A percentile compares a stretch with the other conserved stretches of the same genome.
Evolutionary conservation across 352 stramenopile species (phyloP).

Genomic region (Globisporangium canariense): DNA sequence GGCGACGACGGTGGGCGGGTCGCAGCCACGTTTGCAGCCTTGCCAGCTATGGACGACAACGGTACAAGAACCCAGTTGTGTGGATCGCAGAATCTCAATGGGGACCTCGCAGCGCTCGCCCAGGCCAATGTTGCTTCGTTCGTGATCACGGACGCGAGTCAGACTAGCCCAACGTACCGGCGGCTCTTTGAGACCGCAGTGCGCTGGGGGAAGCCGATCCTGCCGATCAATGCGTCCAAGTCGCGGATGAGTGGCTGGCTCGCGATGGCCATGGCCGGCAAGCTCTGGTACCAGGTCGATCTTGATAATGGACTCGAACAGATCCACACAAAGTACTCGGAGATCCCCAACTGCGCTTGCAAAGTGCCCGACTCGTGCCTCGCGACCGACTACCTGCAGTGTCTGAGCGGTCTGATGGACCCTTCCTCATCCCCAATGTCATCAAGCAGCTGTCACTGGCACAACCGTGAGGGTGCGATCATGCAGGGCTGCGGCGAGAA

Average conservation of each 20-base stretch:
- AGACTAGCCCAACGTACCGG: conserved; percentile 5
- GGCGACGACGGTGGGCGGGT: conserved; percentile 1
- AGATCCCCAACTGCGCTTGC: conserved; percentile 39
- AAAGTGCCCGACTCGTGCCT: conserved; percentile 47
- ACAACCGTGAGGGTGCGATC: conserved; percentile 1
- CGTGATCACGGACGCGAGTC: conserved; percentile 37
- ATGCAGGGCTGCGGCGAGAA: conserved; percentile 2
- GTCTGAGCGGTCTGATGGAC: conserved; percentile 32
- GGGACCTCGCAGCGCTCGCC: conserved; percentile 22
- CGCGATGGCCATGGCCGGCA: conserved; percentile 40
- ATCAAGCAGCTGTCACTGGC: background rate
- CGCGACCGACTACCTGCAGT: conserved; percentile 42
- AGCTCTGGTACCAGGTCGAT: conserved; percentile 55
- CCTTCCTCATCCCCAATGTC: background rate
- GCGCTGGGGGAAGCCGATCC: conserved; percentile 30
- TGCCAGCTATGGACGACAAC: background rate
- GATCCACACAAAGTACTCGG: conserved; percentile 33
- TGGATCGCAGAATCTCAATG: conserved; percentile 15
- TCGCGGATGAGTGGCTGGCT: conserved; percentile 34
- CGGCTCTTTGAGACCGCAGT: conserved; percentile 36
- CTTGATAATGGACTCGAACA: conserved; percentile 23
- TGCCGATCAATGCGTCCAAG: conserved; percentile 41
- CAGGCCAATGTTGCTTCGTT: conserved; percentile 27
- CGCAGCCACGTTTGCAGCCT: background rate
- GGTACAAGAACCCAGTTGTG: conserved; percentile 8